Conservation (phyloP, 2,329 filamentous ascomycete species). For the Pleomassaria siparia region DNA sequence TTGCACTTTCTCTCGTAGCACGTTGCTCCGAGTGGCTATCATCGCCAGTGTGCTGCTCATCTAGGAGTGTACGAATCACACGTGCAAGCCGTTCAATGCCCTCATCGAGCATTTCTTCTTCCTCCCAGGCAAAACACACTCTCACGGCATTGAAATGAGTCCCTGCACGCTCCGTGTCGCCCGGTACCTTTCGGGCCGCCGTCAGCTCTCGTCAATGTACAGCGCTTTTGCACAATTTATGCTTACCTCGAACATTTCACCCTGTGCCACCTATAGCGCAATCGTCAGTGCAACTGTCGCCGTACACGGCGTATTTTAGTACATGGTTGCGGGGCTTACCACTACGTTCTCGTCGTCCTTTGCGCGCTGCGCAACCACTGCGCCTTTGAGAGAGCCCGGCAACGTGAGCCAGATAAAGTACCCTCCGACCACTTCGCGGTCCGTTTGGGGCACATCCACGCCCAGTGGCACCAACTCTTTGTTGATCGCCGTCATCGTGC, state of each 20-base stretch:
- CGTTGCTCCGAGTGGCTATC: constrained; percentile 13
- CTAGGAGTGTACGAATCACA: constrained; percentile 48
- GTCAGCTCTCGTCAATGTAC: too few species aligned
- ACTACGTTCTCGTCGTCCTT: constrained; percentile 65
- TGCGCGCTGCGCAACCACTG: constrained; percentile 59
- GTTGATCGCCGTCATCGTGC: constrained; percentile 62
- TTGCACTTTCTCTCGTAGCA: constrained; percentile 21
- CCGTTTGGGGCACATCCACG: constrained; percentile 51
- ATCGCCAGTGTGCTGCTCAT: constrained; percentile 25
- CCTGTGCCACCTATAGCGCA: constrained; percentile 56
- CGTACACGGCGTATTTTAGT: neutral
- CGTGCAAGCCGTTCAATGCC: constrained; percentile 65
- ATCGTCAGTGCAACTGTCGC: neutral
- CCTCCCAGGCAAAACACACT: constrained; percentile 56
- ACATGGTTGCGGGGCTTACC: constrained; percentile 40
- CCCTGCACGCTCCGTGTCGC: constrained; percentile 47
- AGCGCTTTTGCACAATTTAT: constrained; percentile 27
- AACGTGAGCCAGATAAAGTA: constrained; percentile 84
- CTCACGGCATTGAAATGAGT: constrained; percentile 58
- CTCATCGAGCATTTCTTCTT: constrained; percentile 65
- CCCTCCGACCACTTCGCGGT: constrained; percentile 65
- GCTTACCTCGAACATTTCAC: constrained; percentile 64
- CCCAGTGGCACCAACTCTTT: constrained; percentile 64
- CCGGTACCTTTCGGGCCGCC: too few species aligned
- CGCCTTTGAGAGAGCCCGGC: constrained; percentile 55